Conservation (phyloP, 352 stramenopile genomes). For the Globisporangium sylvaticum region DNA sequence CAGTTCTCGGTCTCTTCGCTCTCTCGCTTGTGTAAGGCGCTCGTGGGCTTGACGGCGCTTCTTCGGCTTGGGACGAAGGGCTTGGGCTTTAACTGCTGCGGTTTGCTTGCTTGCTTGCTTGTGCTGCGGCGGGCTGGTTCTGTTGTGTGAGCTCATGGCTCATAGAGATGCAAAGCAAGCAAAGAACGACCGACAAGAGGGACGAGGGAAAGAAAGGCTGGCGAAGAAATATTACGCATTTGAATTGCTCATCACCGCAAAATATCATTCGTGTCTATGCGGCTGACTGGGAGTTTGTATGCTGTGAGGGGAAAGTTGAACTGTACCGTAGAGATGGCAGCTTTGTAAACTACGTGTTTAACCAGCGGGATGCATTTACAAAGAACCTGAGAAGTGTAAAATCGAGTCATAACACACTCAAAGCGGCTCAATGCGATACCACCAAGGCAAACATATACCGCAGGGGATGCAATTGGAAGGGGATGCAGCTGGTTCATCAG, state of each 20-base stretch:
- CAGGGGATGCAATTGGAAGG: background rate
- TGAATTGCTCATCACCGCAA: background rate
- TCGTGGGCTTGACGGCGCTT: background rate
- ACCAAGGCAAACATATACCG: background rate
- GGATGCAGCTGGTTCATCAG: background rate
- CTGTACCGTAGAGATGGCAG: background rate
- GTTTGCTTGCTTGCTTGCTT: background rate
- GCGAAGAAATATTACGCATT: background rate
- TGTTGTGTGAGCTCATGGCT: constrained; percentile 1
- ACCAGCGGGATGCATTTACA: background rate
- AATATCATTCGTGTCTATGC: constrained; percentile 8
- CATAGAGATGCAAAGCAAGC: background rate
- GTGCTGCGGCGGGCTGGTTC: background rate
- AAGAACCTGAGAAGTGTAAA: background rate
- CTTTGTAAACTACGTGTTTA: background rate
- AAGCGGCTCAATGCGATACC: background rate
- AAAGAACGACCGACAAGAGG: background rate
- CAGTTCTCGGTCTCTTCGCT: background rate
- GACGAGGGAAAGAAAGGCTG: background rate
- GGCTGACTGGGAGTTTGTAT: background rate
- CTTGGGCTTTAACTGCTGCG: background rate
- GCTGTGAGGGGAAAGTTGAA: background rate
- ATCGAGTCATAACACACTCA: too few relatives aligned
- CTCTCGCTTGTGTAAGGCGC: constrained; percentile 6
- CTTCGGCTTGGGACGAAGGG: background rate